These are phyloP conservation scores for Gossypium sturtianum DNA, from an alignment of 345 rosid species.

Conservation along the genomic window DNA sequence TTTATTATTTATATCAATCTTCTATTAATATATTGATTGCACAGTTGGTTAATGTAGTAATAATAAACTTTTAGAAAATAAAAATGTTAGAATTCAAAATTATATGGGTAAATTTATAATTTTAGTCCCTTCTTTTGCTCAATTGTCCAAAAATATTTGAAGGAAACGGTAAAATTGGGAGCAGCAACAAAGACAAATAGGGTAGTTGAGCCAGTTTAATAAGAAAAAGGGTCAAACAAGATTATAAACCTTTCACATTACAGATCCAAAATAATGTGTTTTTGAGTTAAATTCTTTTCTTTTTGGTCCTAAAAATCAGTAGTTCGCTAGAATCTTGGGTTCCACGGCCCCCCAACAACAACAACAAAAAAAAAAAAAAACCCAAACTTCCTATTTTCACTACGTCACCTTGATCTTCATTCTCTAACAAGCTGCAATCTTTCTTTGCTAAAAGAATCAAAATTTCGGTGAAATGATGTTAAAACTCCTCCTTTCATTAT, in stretches of 20 bases:
- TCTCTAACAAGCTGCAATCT: neutral
- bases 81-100: too few species aligned
- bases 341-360: neutral
- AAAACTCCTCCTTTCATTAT: slow-evolving; percentile 39
- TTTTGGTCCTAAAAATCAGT: neutral
- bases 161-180: neutral
- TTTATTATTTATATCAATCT: too few species aligned
- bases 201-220: neutral
- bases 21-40: too few species aligned
- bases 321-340: neutral
- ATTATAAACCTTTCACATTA: neutral
- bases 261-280: neutral
- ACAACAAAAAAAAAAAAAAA: neutral
- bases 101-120: neutral
- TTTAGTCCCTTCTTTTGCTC: neutral
- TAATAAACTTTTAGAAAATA: too few species aligned
- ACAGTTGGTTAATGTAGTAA: too few species aligned
- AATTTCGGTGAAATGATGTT: slow-evolving; percentile 42
- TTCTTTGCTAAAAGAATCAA: neutral
- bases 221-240: neutral
- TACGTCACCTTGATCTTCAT: neutral
- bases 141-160: neutral
- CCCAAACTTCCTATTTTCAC: neutral
- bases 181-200: neutral
- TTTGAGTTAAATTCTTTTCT: neutral